Evolutionary conservation across 2,329 filamentous ascomycete species (phyloP).

Genomic region (Aspergillus quadricinctus): DNA sequence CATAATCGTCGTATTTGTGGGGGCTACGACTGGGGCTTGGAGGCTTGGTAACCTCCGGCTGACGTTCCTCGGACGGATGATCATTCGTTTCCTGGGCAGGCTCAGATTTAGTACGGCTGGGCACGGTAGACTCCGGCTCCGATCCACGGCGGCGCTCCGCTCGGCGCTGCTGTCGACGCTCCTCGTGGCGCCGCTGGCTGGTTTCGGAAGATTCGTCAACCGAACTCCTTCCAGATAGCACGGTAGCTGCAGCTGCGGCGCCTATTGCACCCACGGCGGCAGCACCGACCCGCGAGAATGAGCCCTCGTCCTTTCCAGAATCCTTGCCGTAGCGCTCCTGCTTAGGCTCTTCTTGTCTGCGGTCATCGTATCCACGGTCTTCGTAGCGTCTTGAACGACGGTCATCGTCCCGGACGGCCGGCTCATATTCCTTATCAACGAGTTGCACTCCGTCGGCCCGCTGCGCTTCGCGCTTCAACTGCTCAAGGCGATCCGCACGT

Average conservation of each 20-base stretch:
- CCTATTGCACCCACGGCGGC: conserved; percentile 51
- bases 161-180: conserved; percentile 36
- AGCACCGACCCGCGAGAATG: conserved; percentile 29
- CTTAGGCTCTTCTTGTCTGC: conserved; percentile 10
- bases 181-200: conserved; percentile 31
- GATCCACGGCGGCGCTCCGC: conserved; percentile 34
- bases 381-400: conserved; percentile 14
- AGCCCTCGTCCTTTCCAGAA: conserved; percentile 25
- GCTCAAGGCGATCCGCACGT: conserved; percentile 24
- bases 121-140: conserved; percentile 19
- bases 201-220: conserved; percentile 26
- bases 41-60: conserved; percentile 19
- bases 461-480: conserved; percentile 16
- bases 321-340: not conserved
- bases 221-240: conserved; percentile 30
- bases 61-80: conserved; percentile 10
- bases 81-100: conserved; percentile 15
- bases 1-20: conserved; percentile 40
- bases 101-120: conserved; percentile 22
- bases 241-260: conserved; percentile 44
- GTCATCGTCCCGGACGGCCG: conserved; percentile 13
- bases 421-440: conserved; percentile 26
- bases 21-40: conserved; percentile 28
- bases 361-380: conserved; percentile 18
- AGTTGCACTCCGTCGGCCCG: conserved; percentile 22